These are phyloP conservation scores for Crithidia bombi DNA, from an alignment of 208 protist species.

Conservation along the genomic window DNA sequence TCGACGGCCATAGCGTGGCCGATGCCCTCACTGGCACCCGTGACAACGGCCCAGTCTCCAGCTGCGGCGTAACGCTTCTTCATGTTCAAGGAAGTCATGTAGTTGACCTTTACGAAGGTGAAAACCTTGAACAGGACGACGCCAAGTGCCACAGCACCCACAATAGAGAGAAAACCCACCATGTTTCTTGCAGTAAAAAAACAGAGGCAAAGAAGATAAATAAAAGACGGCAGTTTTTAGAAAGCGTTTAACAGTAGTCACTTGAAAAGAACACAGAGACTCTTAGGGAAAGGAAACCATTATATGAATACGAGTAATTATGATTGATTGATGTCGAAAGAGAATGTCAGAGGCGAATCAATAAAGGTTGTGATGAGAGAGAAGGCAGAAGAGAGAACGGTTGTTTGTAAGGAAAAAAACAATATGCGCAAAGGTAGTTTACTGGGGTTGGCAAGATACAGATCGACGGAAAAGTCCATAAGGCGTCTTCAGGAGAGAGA, in stretches of 20 bases:
- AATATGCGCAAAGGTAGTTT: too few species aligned
- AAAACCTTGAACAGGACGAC: slow-evolving; percentile 45
- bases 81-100: slow-evolving; percentile 59
- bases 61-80: slow-evolving; percentile 73
- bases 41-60: slow-evolving; percentile 92
- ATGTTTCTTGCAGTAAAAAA: slow-evolving; percentile 6
- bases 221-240: too few species aligned
- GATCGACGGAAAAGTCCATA: too few species aligned
- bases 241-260: too few species aligned
- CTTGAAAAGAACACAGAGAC: background rate
- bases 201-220: too few species aligned
- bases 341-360: background rate
- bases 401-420: too few species aligned
- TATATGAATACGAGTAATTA: background rate
- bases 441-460: too few species aligned
- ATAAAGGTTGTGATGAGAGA: too few species aligned
- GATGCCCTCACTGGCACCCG: slow-evolving; percentile 95
- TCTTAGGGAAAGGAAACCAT: background rate
- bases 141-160: slow-evolving; percentile 48
- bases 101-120: slow-evolving; percentile 57
- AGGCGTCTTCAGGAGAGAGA: too few species aligned
- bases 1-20: slow-evolving; percentile 91
- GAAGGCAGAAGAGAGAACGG: too few species aligned
- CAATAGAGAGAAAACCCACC: slow-evolving; percentile 27
- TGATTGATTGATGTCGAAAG: background rate